Evolutionary conservation across 1,284 basidiomycete genomes (phyloP).

Genomic region (Cryptococcus maquisensis): DNA sequence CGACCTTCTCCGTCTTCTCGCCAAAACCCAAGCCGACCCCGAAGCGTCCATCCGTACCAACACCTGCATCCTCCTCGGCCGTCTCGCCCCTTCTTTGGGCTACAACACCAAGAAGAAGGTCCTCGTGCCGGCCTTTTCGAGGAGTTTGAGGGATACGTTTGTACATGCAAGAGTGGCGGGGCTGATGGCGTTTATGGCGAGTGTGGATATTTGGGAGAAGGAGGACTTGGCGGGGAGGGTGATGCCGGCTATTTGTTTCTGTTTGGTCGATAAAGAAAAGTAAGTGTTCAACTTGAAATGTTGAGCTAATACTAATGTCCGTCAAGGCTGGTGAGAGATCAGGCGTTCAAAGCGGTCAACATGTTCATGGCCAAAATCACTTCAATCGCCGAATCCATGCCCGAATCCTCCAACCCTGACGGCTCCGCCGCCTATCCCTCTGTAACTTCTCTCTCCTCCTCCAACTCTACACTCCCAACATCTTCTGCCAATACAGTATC

Average conservation of each 20-base stretch:
- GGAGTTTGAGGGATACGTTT: conserved; percentile 86
- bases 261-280: conserved; percentile 87
- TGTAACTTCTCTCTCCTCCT: conserved; percentile 48
- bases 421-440: conserved; percentile 28
- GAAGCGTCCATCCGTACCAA: conserved; percentile 96
- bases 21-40: conserved; percentile 85
- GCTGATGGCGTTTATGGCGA: conserved; percentile 93
- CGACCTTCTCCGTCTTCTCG: conserved; percentile 86
- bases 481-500: conserved; percentile 54
- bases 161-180: conserved; percentile 92
- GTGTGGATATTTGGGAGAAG: conserved; percentile 79
- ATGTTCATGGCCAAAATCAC: conserved; percentile 82
- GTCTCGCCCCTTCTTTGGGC: conserved; percentile 78
- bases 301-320: conserved; percentile 6
- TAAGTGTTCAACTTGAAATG: conserved; percentile 45
- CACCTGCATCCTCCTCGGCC: conserved; percentile 91
- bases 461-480: conserved; percentile 33
- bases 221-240: conserved; percentile 88
- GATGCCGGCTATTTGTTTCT: conserved; percentile 74
- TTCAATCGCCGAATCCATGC: too few relatives aligned
- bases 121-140: conserved; percentile 87
- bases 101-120: conserved; percentile 91
- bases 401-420: too few relatives aligned
- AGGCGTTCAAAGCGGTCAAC: conserved; percentile 86
- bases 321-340: conserved; percentile 76